Conservation (phyloP, 805 yeast species). For the Candida michaelii region DNA sequence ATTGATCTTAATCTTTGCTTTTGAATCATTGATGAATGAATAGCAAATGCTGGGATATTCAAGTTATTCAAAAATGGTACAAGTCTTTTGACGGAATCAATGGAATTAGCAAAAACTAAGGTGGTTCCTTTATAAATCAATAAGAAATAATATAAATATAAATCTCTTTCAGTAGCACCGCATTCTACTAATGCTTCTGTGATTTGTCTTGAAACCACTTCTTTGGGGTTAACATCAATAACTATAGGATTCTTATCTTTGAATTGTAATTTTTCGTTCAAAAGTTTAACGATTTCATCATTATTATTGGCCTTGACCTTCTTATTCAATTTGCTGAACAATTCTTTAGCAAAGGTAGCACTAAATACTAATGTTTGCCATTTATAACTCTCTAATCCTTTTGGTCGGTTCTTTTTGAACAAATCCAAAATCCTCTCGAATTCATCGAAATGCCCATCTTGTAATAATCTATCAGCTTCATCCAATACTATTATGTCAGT, state of each 20-base stretch:
- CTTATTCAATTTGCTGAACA: constrained; percentile 70
- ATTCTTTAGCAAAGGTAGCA: constrained; percentile 85
- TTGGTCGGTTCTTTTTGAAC: constrained; percentile 51
- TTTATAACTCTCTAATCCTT: constrained; percentile 33
- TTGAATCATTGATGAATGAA: constrained; percentile 94
- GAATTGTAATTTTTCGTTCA: constrained; percentile 71
- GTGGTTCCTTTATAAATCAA: constrained; percentile 86
- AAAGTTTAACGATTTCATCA: constrained; percentile 62
- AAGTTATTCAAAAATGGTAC: constrained; percentile 73
- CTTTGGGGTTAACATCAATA: constrained; percentile 85
- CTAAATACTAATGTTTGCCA: constrained; percentile 91
- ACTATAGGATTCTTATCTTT: constrained; percentile 63
- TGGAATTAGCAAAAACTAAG: constrained; percentile 90
- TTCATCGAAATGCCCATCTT: constrained; percentile 96
- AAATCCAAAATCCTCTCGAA: constrained; percentile 74
- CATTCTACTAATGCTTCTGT: constrained; percentile 90
- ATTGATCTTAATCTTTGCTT: constrained; percentile 84
- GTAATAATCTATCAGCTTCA: constrained; percentile 93
- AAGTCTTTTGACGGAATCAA: constrained; percentile 87
- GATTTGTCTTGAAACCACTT: constrained; percentile 69
- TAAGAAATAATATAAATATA: constrained; percentile 84
- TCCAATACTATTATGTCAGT: constrained; percentile 68
- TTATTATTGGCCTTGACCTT: constrained; percentile 25
- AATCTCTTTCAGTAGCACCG: constrained; percentile 84
- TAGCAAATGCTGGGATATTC: constrained; percentile 66